Percentiles rank a stretch among this genome's conserved stretches.
These are phyloP conservation scores for bread wheat (Triticum aestivum) DNA, from an alignment of 176 grass and related monocot species.

Conservation along the genomic window DNA sequence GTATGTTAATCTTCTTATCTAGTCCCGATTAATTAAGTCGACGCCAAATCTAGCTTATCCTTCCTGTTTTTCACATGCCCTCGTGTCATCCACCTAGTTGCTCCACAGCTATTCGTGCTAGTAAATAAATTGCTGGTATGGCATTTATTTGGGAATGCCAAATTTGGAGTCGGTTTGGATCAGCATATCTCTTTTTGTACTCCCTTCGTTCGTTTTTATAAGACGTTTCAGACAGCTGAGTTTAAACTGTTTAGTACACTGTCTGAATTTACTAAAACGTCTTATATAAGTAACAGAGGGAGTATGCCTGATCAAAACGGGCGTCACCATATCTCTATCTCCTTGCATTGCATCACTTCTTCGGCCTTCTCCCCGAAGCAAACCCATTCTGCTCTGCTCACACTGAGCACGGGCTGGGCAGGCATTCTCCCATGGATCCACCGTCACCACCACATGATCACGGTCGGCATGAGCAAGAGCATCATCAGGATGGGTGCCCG, in stretches of 20 bases:
- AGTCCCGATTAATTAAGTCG: neutral
- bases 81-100: neutral
- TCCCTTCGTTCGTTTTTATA: no score
- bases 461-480: neutral
- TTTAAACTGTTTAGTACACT: no score
- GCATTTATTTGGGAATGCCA: neutral
- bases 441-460: neutral
- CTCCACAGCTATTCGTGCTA: no score
- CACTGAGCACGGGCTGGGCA: neutral
- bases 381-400: neutral
- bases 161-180: neutral
- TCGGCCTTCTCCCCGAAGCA: neutral
- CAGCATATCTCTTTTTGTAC: neutral
- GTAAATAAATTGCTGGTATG: neutral
- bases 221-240: no score
- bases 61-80: neutral
- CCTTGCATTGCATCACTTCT: neutral
- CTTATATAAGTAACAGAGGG: no score
- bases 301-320: neutral
- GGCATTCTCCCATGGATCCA: conserved; percentile 16
- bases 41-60: neutral
- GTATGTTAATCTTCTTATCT: neutral
- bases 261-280: no score
- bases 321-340: neutral
- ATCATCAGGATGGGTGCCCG: neutral